Conservation (phyloP, 2,329 filamentous ascomycete genomes). For the Waltergamsia citrina region DNA sequence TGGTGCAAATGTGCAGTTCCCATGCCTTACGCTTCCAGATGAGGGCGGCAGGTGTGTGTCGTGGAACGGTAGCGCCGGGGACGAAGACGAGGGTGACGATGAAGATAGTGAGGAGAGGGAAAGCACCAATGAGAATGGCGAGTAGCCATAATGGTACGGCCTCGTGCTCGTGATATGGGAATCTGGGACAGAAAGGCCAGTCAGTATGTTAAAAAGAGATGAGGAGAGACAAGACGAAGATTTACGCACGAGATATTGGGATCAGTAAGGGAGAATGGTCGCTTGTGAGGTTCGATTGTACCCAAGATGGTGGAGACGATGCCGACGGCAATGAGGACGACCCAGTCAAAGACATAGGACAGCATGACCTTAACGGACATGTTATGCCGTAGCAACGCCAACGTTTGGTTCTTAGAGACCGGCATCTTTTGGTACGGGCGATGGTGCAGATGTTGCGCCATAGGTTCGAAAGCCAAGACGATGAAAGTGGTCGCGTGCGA, state of each 20-base stretch:
- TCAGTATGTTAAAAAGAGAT: conserved; percentile 1
- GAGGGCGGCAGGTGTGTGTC: conserved; percentile 50
- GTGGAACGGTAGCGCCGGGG: conserved; percentile 59
- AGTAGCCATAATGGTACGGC: conserved; percentile 62
- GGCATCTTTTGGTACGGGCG: conserved; percentile 3
- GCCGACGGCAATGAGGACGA: conserved; percentile 51
- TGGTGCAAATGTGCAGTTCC: conserved; percentile 81
- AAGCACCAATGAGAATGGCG: conserved; percentile 49
- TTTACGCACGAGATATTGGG: conserved; percentile 57
- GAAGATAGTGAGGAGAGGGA: conserved; percentile 60
- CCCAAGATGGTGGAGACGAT: conserved; percentile 51
- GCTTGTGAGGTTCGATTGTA: conserved; percentile 51
- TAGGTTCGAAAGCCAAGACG: conserved; percentile 1
- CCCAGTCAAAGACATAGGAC: conserved; percentile 71
- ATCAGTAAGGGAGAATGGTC: conserved; percentile 63
- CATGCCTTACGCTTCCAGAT: conserved; percentile 79
- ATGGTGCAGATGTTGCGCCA: too few relatives aligned
- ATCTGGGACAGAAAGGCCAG: conserved; percentile 31
- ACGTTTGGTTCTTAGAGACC: conserved; percentile 11
- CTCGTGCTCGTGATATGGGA: conserved; percentile 61
- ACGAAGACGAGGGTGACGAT: conserved; percentile 61
- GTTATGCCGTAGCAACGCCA: conserved; percentile 7
- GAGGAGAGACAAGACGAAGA: conserved; percentile 12
- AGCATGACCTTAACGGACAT: conserved; percentile 24
- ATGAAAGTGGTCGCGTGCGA: too few relatives aligned